These are phyloP conservation scores for Colletotrichum phormii DNA, from an alignment of 2,329 filamentous ascomycete genomes.

Conservation along the genomic window DNA sequence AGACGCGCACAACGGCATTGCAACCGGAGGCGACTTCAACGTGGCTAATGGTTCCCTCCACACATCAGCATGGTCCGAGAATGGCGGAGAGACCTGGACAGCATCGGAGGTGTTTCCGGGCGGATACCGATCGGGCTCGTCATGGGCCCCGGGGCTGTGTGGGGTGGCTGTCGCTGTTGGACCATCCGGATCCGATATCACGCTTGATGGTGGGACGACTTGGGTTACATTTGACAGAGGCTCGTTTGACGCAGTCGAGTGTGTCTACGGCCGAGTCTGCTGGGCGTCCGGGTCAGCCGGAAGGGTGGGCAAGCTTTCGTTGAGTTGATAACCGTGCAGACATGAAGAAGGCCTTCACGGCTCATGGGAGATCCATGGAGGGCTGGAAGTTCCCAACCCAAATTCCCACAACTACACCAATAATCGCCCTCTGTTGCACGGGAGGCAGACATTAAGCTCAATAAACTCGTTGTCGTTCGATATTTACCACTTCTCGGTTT, in stretches of 20 bases:
- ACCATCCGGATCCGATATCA: slow-evolving; percentile 47
- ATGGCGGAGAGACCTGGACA: slow-evolving; percentile 46
- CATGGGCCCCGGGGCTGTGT: slow-evolving; percentile 43
- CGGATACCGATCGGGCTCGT: slow-evolving; percentile 46
- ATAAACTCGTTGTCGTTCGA: not conserved
- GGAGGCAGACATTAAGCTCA: not conserved
- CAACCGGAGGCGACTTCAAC: slow-evolving; percentile 47
- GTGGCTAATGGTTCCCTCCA: slow-evolving; percentile 37
- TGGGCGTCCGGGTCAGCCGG: slow-evolving; percentile 47
- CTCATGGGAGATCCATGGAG: not conserved
- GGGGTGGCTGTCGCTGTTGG: slow-evolving; percentile 46
- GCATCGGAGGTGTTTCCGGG: slow-evolving; percentile 42
- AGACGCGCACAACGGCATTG: slow-evolving; percentile 42
- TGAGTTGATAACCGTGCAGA: not conserved
- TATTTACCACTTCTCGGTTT: not conserved
- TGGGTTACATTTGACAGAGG: slow-evolving; percentile 45
- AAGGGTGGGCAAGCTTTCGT: slow-evolving; percentile 40
- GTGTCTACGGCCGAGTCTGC: slow-evolving; percentile 41
- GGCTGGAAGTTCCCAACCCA: not conserved
- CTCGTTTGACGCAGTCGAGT: slow-evolving; percentile 48
- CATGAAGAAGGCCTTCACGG: not conserved
- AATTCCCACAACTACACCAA: not conserved
- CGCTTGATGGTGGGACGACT: slow-evolving; percentile 43
- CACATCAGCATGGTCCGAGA: slow-evolving; percentile 45
- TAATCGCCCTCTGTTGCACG: not conserved